Evolutionary conservation across 352 stramenopile species (phyloP).

Genomic region (Globisporangium parvum): DNA sequence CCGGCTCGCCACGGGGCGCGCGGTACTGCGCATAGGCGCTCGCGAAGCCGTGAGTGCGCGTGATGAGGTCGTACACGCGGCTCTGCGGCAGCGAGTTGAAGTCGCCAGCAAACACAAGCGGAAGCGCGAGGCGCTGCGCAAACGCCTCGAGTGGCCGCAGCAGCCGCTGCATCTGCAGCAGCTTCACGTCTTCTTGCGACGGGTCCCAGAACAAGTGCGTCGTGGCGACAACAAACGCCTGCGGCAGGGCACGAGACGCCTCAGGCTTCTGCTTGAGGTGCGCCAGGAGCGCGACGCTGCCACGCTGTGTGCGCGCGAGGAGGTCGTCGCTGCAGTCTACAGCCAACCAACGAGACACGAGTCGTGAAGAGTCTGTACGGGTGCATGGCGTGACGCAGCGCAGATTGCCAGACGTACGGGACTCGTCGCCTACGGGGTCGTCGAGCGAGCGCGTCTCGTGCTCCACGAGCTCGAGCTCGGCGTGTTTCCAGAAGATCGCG

Average conservation of each 20-base stretch:
- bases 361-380: not conserved
- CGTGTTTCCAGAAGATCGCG: conserved; percentile 64
- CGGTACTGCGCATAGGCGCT: conserved; percentile 62
- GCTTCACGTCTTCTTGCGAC: conserved; percentile 75
- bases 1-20: conserved; percentile 26
- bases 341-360: not conserved
- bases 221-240: conserved; percentile 63
- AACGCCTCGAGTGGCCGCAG: conserved; percentile 39
- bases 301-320: conserved; percentile 33
- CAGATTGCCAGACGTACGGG: conserved; percentile 20
- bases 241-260: conserved; percentile 8
- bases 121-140: conserved; percentile 15
- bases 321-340: conserved; percentile 52
- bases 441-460: conserved; percentile 44
- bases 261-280: conserved; percentile 36
- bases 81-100: conserved; percentile 82
- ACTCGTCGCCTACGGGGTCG: conserved; percentile 40
- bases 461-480: conserved; percentile 36
- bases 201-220: conserved; percentile 86
- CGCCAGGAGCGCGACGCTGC: conserved; percentile 51
- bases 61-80: conserved; percentile 64
- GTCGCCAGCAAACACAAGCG: conserved; percentile 63
- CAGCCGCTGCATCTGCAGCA: conserved; percentile 63
- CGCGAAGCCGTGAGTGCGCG: conserved; percentile 22
- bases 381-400: not conserved